These are phyloP conservation scores for Cystofilobasidium capitatum DNA, from an alignment of 768 basidiomycete genomes.

Conservation along the genomic window DNA sequence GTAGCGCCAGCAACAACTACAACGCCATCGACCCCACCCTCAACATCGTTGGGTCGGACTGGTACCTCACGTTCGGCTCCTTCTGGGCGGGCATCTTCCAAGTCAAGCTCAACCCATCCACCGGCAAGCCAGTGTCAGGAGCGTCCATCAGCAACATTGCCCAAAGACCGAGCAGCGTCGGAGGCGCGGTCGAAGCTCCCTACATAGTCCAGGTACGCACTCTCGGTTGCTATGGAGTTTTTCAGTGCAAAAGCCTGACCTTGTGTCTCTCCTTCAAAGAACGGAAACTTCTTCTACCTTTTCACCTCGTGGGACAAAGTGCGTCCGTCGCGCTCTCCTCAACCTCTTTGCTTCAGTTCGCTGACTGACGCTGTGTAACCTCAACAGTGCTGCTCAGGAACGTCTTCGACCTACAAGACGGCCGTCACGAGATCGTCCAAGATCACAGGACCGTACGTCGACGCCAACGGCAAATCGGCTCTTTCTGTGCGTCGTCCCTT, in stretches of 20 bases:
- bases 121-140: neutral
- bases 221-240: no score
- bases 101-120: constrained; percentile 29
- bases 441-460: constrained; percentile 46
- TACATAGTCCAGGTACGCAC: constrained; percentile 8
- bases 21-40: constrained; percentile 32
- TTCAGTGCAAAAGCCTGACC: neutral
- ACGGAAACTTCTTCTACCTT: constrained; percentile 1
- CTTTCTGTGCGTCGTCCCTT: constrained; percentile 29
- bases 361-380: no score
- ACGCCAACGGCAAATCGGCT: constrained; percentile 43
- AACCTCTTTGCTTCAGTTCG: no score
- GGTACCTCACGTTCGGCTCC: constrained; percentile 31
- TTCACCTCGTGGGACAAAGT: constrained; percentile 7
- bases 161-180: neutral
- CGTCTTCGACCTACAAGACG: constrained; percentile 53
- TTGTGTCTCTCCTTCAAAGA: no score
- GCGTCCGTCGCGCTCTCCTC: no score
- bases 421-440: constrained; percentile 47
- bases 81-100: constrained; percentile 29
- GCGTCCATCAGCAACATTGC: constrained; percentile 1
- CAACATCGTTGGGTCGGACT: constrained; percentile 28
- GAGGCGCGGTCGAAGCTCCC: constrained; percentile 6
- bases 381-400: constrained; percentile 39
- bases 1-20: constrained; percentile 27